Evolutionary conservation across 805 yeast species (phyloP).

Genomic region (Torulaspora gathmanii): DNA sequence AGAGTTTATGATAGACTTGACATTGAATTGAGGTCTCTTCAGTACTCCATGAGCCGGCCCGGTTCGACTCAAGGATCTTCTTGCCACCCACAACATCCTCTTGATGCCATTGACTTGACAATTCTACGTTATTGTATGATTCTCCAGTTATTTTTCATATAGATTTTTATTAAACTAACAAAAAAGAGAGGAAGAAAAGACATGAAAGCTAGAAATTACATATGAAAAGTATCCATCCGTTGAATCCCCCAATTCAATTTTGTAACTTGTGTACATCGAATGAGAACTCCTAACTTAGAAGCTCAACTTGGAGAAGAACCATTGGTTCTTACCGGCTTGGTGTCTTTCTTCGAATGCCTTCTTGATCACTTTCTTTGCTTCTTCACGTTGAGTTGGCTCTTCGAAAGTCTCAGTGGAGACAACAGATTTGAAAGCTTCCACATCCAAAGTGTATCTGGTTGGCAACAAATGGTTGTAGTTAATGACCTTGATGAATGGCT

Average conservation of each 20-base stretch:
- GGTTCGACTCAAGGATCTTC: conserved; percentile 11
- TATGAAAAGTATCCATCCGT: conserved; percentile 15
- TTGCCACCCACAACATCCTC: conserved; percentile 1
- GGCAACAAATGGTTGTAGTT: conserved; percentile 99
- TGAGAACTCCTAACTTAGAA: conserved; percentile 49
- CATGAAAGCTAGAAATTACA: conserved; percentile 19
- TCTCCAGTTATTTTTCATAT: conserved; percentile 13
- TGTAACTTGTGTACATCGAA: conserved; percentile 11
- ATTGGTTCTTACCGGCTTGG: conserved; percentile 99
- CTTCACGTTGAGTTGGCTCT: conserved; percentile 98
- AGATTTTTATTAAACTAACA: conserved; percentile 12
- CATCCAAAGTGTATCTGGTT: conserved; percentile 98
- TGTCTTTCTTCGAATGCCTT: conserved; percentile 99
- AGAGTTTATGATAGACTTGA: conserved; percentile 21
- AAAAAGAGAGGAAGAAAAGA: conserved; percentile 15
- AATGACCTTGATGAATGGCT: conserved; percentile 98
- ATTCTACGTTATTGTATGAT: neutral
- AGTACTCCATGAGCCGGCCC: conserved; percentile 7
- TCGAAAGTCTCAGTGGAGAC: conserved; percentile 89
- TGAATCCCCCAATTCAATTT: conserved; percentile 12
- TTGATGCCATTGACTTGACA: neutral
- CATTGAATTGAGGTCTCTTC: conserved; percentile 30
- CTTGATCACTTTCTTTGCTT: conserved; percentile 98
- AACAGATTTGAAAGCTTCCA: conserved; percentile 87
- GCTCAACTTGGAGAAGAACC: conserved; percentile 98